A percentile compares a stretch with the other conserved stretches of the same genome.
phyloP scores from a whole-genome alignment of 2,329 filamentous ascomycete species.

The Xylariaceae sp. region DNA sequence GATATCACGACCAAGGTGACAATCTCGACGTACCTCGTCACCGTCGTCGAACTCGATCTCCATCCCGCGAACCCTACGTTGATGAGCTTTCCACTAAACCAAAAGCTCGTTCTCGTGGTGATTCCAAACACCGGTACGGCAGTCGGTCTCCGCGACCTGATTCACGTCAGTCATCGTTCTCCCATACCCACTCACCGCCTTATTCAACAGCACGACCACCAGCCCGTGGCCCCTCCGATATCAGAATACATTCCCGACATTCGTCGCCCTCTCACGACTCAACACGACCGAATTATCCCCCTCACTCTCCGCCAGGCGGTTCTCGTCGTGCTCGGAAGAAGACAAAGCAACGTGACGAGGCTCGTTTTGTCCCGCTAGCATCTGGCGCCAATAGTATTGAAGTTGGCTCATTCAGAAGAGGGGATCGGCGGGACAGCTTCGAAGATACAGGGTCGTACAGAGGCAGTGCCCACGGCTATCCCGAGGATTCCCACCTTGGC shows the following conservation, averaged over 20 bases:
- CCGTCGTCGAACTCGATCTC: slow-evolving; percentile 26
- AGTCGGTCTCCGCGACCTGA: slow-evolving; percentile 26
- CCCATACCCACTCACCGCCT: slow-evolving; percentile 28
- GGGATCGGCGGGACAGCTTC: slow-evolving; percentile 37
- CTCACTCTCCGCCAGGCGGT: slow-evolving; percentile 26
- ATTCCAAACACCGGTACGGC: slow-evolving; percentile 23
- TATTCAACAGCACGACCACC: slow-evolving; percentile 20
- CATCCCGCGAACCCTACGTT: slow-evolving; percentile 19
- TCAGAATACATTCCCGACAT: slow-evolving; percentile 24
- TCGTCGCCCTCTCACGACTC: slow-evolving; percentile 24
- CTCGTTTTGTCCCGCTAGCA: slow-evolving; percentile 35
- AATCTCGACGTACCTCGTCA: slow-evolving; percentile 19
- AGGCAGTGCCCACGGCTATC: slow-evolving; percentile 36
- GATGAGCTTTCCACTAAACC: slow-evolving; percentile 18
- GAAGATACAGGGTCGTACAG: slow-evolving; percentile 29
- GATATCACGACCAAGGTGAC: slow-evolving; percentile 24
- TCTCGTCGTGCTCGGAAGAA: slow-evolving; percentile 32
- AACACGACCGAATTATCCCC: slow-evolving; percentile 22
- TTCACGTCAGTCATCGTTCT: slow-evolving; percentile 30
- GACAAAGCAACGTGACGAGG: slow-evolving; percentile 37
- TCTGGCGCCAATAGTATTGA: slow-evolving; percentile 49
- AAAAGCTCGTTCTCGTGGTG: slow-evolving; percentile 17
- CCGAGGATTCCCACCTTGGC: slow-evolving; percentile 32
- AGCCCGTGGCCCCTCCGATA: slow-evolving; percentile 22
- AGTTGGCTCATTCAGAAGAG: slow-evolving; percentile 42